These are phyloP conservation scores for Chondrus crispus DNA, from an alignment of 23 red algal genomes.

Conservation along the genomic window DNA sequence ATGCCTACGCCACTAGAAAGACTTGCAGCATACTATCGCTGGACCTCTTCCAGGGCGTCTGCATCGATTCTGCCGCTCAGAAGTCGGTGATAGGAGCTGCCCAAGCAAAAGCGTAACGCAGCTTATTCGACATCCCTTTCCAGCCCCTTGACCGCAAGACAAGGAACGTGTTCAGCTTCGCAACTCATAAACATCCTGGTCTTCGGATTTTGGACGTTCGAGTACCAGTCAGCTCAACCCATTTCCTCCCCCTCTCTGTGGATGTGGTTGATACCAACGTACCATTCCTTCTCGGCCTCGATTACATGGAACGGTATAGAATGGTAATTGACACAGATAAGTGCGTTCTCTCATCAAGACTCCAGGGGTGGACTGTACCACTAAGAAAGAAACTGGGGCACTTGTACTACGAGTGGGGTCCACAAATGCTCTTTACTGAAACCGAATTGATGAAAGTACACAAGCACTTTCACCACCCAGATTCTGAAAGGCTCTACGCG, in stretches of 20 bases:
- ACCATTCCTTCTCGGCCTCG: constrained; percentile 3
- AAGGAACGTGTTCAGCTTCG: constrained; percentile 3
- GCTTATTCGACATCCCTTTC: too few species aligned
- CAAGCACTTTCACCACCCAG: constrained; percentile 26
- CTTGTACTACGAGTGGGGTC: not conserved
- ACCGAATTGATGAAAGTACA: not conserved
- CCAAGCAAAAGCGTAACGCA: too few species aligned
- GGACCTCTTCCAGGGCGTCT: too few species aligned
- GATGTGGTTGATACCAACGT: constrained; percentile 1
- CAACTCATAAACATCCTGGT: not conserved
- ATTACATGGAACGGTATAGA: not conserved
- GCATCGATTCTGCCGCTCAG: too few species aligned
- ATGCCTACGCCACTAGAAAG: too few species aligned
- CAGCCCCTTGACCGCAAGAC: too few species aligned
- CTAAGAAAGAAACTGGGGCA: not conserved
- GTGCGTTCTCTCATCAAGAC: not conserved
- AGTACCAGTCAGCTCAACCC: not conserved
- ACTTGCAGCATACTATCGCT: too few species aligned
- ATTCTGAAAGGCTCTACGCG: not conserved
- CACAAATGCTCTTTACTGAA: not conserved
- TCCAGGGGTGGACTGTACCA: not conserved
- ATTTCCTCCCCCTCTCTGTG: not conserved
- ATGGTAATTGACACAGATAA: not conserved
- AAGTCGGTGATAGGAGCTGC: too few species aligned
- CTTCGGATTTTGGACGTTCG: not conserved